Conservation (phyloP, 2,329 filamentous ascomycete species). For the Stylonectria norvegica region DNA sequence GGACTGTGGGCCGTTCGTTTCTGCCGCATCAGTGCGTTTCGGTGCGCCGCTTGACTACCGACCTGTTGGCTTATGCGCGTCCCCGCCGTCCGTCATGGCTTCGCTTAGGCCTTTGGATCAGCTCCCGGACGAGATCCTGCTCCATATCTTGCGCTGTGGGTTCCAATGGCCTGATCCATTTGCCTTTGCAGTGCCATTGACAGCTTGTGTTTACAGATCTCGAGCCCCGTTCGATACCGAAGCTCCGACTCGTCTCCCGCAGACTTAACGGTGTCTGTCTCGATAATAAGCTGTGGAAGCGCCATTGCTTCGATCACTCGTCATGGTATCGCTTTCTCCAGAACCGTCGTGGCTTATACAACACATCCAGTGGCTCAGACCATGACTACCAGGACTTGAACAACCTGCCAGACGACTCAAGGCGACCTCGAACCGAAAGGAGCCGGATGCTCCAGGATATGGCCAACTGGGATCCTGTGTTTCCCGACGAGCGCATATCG, state of each 20-base stretch:
- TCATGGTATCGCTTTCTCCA: conserved; percentile 60
- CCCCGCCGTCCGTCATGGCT: conserved; percentile 27
- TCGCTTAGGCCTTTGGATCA: conserved; percentile 37
- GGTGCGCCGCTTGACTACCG: too few species aligned
- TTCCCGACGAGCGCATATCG: conserved; percentile 65
- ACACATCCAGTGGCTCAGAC: too few species aligned
- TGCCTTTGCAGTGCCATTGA: conserved; percentile 17
- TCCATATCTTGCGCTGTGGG: conserved; percentile 62
- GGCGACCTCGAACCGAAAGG: conserved; percentile 3
- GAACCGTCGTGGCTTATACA: conserved; percentile 32
- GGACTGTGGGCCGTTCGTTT: too few species aligned
- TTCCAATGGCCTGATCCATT: conserved; percentile 16
- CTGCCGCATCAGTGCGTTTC: too few species aligned
- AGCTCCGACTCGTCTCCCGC: conserved; percentile 66
- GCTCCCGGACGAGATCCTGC: conserved; percentile 62
- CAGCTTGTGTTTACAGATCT: conserved; percentile 29
- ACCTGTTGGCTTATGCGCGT: neutral
- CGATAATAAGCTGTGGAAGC: conserved; percentile 74
- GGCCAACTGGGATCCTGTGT: conserved; percentile 81
- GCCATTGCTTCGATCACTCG: conserved; percentile 69
- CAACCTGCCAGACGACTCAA: neutral
- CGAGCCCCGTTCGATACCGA: conserved; percentile 48
- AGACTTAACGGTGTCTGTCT: conserved; percentile 64
- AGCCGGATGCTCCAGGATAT: conserved; percentile 48
- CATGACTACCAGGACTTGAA: too few species aligned